phyloP scores from a whole-genome alignment of 441 rosid species.

The Codiaeum variegatum region DNA sequence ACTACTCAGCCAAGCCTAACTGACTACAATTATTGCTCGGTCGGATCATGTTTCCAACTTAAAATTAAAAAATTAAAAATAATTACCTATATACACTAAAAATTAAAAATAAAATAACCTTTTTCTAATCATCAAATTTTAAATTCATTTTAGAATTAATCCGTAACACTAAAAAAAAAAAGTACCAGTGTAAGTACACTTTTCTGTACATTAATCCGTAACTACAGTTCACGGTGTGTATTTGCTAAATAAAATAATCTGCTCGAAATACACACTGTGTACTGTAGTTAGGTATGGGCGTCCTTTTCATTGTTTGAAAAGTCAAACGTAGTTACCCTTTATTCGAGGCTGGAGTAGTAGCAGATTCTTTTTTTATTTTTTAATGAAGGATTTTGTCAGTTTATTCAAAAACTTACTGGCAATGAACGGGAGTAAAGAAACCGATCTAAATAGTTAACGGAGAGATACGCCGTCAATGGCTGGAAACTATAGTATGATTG shows the following conservation, averaged over 20 bases:
- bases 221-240: too few species aligned
- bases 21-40: slow-evolving; percentile 9
- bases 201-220: too few species aligned
- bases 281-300: slow-evolving; percentile 9
- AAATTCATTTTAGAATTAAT: too few species aligned
- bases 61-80: too few species aligned
- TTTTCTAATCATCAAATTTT: too few species aligned
- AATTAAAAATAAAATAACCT: neutral
- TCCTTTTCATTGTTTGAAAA: slow-evolving; percentile 34
- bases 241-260: too few species aligned
- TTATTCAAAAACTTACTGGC: slow-evolving; percentile 51
- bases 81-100: neutral
- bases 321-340: slow-evolving; percentile 29
- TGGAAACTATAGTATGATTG: slow-evolving; percentile 61
- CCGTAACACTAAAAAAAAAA: too few species aligned
- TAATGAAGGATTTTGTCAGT: neutral
- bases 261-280: neutral
- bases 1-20: neutral
- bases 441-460: slow-evolving; percentile 93
- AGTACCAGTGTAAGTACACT: too few species aligned
- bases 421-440: slow-evolving; percentile 58
- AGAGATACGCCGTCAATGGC: slow-evolving; percentile 88
- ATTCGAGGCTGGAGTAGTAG: too few species aligned
- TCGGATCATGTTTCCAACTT: slow-evolving; percentile 12
- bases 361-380: too few species aligned